Evolutionary conservation across 768 basidiomycete species (phyloP).

Genomic region (Coprinopsis strossmayeri): DNA sequence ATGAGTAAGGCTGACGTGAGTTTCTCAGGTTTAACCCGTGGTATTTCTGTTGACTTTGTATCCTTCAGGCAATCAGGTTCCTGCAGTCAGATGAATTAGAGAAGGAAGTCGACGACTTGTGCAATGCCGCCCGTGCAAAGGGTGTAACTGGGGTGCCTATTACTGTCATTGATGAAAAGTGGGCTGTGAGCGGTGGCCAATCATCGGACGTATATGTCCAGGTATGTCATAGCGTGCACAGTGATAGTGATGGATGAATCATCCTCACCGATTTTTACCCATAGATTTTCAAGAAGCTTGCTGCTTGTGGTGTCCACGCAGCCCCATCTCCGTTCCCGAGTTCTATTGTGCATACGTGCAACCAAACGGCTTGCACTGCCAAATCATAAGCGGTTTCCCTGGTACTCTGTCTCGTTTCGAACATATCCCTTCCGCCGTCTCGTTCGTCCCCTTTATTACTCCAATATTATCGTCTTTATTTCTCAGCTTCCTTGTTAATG

Average conservation of each 20-base stretch:
- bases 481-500: background rate
- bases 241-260: conserved; percentile 5
- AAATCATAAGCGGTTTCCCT: no score
- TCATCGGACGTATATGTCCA: conserved; percentile 63
- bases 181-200: conserved; percentile 73
- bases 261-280: background rate
- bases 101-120: conserved; percentile 57
- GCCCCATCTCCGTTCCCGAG: conserved; percentile 21
- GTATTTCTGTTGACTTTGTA: background rate
- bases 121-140: conserved; percentile 51
- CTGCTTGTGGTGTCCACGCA: conserved; percentile 26
- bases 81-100: conserved; percentile 59
- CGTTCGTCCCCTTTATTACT: no score
- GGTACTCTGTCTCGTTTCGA: no score
- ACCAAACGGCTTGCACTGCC: background rate
- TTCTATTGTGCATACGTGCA: background rate
- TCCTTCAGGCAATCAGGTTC: conserved; percentile 52
- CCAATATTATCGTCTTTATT: background rate
- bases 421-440: no score
- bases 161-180: conserved; percentile 72
- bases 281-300: conserved; percentile 48
- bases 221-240: conserved; percentile 29
- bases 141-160: conserved; percentile 78
- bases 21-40: background rate
- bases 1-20: conserved; percentile 58